Percentiles rank a stretch among this genome's conserved stretches.
phyloP scores from a whole-genome alignment of 805 yeast species.

The Lipomyces chichibuensis region DNA sequence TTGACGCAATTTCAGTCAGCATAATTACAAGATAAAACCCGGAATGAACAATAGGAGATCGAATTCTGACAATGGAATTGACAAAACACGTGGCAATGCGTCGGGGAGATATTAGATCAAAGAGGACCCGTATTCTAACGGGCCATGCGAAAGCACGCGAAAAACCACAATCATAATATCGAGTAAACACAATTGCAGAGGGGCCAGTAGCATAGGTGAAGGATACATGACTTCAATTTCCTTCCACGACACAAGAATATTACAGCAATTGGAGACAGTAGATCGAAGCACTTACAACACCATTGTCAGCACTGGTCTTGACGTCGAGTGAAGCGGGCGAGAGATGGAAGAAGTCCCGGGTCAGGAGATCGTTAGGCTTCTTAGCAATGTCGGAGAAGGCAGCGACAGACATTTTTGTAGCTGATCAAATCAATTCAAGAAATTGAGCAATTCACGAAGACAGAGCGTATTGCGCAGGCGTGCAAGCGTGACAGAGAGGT shows the following conservation, averaged over 20 bases:
- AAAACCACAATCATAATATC: background rate
- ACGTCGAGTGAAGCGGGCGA: conserved; percentile 86
- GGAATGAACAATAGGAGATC: background rate
- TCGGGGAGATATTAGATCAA: background rate
- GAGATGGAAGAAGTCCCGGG: conserved; percentile 90
- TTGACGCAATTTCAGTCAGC: background rate
- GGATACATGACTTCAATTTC: background rate
- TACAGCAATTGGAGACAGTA: background rate
- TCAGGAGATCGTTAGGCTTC: conserved; percentile 85
- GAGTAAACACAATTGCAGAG: background rate
- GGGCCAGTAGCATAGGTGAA: background rate
- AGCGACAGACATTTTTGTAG: conserved; percentile 69
- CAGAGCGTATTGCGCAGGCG: background rate
- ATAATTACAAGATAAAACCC: background rate
- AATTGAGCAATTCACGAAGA: background rate
- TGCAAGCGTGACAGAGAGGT: background rate
- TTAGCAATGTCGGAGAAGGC: conserved; percentile 93
- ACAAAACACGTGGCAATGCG: background rate
- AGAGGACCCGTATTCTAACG: background rate
- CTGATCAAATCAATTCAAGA: background rate
- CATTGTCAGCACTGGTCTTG: conserved; percentile 93
- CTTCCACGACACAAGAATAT: background rate
- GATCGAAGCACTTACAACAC: conserved; percentile 55
- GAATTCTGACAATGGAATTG: background rate
- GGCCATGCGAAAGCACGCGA: background rate